phyloP scores from a whole-genome alignment of 352 stramenopile species.

The Achlya hypogyna region DNA sequence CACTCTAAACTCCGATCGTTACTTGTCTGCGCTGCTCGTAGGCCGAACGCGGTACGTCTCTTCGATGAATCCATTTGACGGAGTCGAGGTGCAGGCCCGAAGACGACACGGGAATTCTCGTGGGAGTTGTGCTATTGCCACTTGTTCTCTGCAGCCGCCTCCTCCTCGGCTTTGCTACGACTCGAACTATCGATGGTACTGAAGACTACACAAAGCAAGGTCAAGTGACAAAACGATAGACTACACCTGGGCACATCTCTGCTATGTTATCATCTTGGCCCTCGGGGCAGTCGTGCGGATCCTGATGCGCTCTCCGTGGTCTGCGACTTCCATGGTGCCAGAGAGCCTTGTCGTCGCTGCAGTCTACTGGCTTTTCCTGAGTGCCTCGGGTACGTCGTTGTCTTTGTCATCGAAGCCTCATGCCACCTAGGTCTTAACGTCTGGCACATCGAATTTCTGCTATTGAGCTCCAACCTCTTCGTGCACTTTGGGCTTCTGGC shows the following conservation, averaged over 20 bases:
- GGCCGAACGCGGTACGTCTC: not conserved
- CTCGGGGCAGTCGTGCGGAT: too few species aligned
- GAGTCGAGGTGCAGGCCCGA: constrained; percentile 33
- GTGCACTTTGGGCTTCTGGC: constrained; percentile 34
- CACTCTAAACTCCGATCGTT: not conserved
- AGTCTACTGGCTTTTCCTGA: constrained; percentile 29
- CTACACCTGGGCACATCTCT: too few species aligned
- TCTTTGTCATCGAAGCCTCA: constrained; percentile 29
- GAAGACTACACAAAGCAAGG: too few species aligned
- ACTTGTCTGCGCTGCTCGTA: not conserved
- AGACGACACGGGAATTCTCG: constrained; percentile 40
- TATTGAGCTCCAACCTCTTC: constrained; percentile 29
- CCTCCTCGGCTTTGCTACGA: constrained; percentile 19
- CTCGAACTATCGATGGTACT: not conserved
- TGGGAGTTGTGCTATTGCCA: constrained; percentile 49
- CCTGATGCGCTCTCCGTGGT: too few species aligned
- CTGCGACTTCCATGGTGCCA: too few species aligned
- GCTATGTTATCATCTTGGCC: too few species aligned
- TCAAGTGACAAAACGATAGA: too few species aligned
- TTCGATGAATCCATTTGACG: not conserved
- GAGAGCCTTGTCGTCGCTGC: constrained; percentile 44
- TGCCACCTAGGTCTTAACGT: constrained; percentile 26
- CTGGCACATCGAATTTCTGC: constrained; percentile 30
- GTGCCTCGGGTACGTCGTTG: not conserved
- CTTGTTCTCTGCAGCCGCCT: constrained; percentile 53